Conservation (phyloP, 2,329 filamentous ascomycete genomes). For the Elsinoe fawcettii region DNA sequence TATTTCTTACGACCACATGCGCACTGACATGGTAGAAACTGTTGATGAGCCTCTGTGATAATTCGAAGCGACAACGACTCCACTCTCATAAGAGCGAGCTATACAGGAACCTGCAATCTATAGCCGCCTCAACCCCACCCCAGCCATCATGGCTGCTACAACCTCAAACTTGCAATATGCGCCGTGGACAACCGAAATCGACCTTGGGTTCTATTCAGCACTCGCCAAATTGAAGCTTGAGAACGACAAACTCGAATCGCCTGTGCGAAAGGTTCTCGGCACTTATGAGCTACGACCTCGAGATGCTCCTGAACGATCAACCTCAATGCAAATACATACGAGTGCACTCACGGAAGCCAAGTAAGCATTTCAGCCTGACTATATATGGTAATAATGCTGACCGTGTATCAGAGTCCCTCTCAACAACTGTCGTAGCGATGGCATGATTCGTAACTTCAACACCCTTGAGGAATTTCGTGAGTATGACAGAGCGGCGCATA, state of each 20-base stretch:
- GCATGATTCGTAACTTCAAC: constrained; percentile 92
- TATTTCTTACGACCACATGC: background rate
- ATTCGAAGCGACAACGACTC: background rate
- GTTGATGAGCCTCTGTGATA: too few species aligned
- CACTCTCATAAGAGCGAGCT: too few species aligned
- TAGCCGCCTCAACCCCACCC: constrained; percentile 15
- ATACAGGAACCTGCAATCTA: too few species aligned
- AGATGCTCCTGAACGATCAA: constrained; percentile 66
- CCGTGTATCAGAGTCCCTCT: constrained; percentile 50
- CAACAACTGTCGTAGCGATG: constrained; percentile 74
- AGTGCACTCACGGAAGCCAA: constrained; percentile 76
- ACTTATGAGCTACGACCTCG: constrained; percentile 75
- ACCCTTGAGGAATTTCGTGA: constrained; percentile 89
- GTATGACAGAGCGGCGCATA: constrained; percentile 67
- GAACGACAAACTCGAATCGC: constrained; percentile 93
- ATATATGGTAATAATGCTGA: background rate
- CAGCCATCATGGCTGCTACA: constrained; percentile 29
- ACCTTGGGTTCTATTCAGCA: constrained; percentile 87
- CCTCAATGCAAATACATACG: constrained; percentile 82
- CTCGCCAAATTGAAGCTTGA: constrained; percentile 93
- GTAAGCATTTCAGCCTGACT: constrained; percentile 46
- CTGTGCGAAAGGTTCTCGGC: constrained; percentile 75
- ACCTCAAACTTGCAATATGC: constrained; percentile 58
- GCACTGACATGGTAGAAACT: too few species aligned
- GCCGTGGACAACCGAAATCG: constrained; percentile 87